Evolutionary conservation across 2,329 filamentous ascomycete genomes (phyloP).

Genomic region (Sarocladium brachiariae): DNA sequence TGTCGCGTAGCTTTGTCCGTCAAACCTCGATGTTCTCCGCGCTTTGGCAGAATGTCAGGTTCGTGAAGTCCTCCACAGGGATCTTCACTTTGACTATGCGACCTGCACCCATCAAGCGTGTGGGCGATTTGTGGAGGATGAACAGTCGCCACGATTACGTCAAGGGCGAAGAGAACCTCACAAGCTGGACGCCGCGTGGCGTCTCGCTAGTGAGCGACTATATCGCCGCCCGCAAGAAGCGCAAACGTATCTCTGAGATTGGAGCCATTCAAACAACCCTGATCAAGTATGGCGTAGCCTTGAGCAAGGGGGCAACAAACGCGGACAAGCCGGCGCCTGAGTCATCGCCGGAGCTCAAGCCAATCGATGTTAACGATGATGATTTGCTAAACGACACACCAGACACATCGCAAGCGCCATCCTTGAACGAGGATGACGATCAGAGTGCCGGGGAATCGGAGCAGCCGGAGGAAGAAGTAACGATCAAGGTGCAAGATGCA

Average conservation of each 20-base stretch:
- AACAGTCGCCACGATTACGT: conserved; percentile 93
- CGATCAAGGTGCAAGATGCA: conserved; percentile 15
- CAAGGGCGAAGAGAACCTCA: conserved; percentile 85
- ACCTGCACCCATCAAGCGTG: conserved; percentile 82
- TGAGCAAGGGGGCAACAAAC: conserved; percentile 26
- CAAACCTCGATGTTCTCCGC: conserved; percentile 82
- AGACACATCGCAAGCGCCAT: conserved; percentile 39
- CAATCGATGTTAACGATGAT: conserved; percentile 45
- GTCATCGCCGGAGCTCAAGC: conserved; percentile 26
- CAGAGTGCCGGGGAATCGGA: conserved; percentile 18
- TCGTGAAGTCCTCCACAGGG: conserved; percentile 79
- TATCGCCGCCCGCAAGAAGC: conserved; percentile 66
- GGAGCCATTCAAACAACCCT: conserved; percentile 65
- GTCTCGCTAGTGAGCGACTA: conserved; percentile 89
- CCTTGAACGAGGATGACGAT: conserved; percentile 20
- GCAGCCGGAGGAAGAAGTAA: conserved; percentile 13
- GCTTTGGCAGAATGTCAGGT: conserved; percentile 75
- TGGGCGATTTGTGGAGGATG: conserved; percentile 92
- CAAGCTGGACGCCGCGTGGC: conserved; percentile 79
- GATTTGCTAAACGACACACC: conserved; percentile 53
- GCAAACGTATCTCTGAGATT: conserved; percentile 69
- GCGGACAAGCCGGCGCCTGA: conserved; percentile 31
- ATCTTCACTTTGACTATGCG: conserved; percentile 84
- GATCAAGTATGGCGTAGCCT: conserved; percentile 47
- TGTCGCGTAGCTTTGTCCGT: conserved; percentile 76